Base-by-base conservation (phyloP, 805 yeast genomes). In the Saccharomycopsis fermentans region DNA sequence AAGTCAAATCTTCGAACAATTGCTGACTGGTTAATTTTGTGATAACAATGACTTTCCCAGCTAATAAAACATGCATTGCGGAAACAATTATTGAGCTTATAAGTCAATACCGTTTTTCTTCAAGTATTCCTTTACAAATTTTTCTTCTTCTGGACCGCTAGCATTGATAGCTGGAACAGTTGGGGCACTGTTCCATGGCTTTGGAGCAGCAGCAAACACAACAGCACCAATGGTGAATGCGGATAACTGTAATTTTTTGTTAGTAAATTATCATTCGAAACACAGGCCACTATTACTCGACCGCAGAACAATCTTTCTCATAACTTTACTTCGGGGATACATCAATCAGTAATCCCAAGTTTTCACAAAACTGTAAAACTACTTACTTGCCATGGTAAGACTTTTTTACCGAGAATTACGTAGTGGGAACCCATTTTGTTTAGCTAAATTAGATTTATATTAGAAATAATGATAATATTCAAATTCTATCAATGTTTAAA, bases 91-190 rank as follows among this genome's bases (percentile, higher is more conserved):
- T 9, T 19, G 12, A 26, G n/a, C 37, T 56, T 59, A 61, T 40
- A 61, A 55, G 35, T 61, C 63, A 55, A 61, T 36, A 37, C 61
- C 59, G 50, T 57, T 57, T 32, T 78, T 73, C 70, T 77, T 73
- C 73, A 83, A 77, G 78, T 81, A 90, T 67, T 83, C 87, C 71
- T 74, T 78, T 68, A 91, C 85, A 77, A 87, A 91, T 72, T 86
- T 83, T 73, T 88, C 96, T 77, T 91, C 97, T 69, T 90, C 97
- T 65, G 90, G 83, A 55, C 90, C 81, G 58, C 82, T 73, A 64
- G 96, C 96, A 64, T 82, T 81, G 71, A 90, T 80, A 47, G 83
- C 76, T 52, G 94, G 90, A 66, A 75, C 77, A 62, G 79, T 76
- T 67, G 85, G 80, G 64, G 82, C 77, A 67, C 65, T 58, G 61